Evolutionary conservation across 306 rosid species (phyloP).

Genomic region (Dryas octopetala): DNA sequence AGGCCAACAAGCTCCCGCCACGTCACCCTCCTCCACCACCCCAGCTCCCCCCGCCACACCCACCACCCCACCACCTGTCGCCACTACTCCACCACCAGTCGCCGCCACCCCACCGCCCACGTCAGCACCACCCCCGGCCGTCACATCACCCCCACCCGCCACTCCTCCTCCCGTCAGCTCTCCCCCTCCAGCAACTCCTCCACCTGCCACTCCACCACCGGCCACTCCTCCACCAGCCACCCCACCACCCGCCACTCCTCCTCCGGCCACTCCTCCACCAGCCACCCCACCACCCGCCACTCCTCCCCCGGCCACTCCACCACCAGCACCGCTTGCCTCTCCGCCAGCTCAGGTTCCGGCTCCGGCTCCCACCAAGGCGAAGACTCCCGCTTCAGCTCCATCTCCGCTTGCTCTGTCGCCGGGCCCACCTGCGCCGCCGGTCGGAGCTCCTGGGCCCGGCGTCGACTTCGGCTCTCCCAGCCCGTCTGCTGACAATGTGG

Average conservation of each 20-base stretch:
- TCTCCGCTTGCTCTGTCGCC: conserved; percentile 32
- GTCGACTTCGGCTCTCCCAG: conserved; percentile 33
- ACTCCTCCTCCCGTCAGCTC: conserved; percentile 24
- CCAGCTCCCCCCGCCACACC: conserved; percentile 30
- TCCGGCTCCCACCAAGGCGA: conserved; percentile 47
- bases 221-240: conserved; percentile 44
- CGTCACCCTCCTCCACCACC: conserved; percentile 51
- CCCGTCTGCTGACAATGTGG: conserved; percentile 52
- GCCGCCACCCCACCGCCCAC: conserved; percentile 18
- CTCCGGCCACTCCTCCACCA: conserved; percentile 37
- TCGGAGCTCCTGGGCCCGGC: conserved; percentile 65
- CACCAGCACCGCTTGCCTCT: conserved; percentile 49
- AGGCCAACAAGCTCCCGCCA: conserved; percentile 73
- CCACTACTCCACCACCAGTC: conserved; percentile 17
- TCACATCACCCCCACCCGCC: conserved; percentile 40
- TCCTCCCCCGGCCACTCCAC: conserved; percentile 54
- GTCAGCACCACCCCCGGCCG: conserved; percentile 24
- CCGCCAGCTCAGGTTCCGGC: conserved; percentile 51
- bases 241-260: conserved; percentile 31
- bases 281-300: conserved; percentile 63
- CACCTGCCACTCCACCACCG: conserved; percentile 42
- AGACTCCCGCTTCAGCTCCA: conserved; percentile 52
- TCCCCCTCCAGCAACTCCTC: conserved; percentile 27
- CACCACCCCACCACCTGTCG: conserved; percentile 23
- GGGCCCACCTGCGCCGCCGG: conserved; percentile 43